phyloP scores from a whole-genome alignment of 2,329 filamentous ascomycete genomes.

The Cryphonectria naterciae region DNA sequence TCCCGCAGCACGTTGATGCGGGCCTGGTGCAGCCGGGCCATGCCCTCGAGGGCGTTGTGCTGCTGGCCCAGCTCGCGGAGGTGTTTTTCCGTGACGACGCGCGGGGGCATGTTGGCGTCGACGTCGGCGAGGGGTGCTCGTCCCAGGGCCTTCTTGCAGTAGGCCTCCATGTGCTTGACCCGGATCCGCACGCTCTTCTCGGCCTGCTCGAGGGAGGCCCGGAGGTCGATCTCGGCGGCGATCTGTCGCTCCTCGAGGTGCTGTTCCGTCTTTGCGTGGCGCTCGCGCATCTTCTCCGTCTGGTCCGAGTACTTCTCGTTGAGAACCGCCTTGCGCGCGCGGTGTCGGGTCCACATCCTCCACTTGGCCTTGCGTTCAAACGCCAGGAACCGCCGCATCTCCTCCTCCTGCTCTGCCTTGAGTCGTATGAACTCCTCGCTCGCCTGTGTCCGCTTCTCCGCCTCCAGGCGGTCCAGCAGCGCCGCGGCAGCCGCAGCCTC shows the following conservation, averaged over 20 bases:
- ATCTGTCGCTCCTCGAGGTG: constrained; percentile 66
- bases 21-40: constrained; percentile 61
- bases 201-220: constrained; percentile 57
- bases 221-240: constrained; percentile 64
- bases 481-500: constrained; percentile 49
- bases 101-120: constrained; percentile 45
- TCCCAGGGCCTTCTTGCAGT: constrained; percentile 61
- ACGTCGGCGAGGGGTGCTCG: constrained; percentile 38
- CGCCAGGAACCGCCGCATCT: constrained; percentile 55
- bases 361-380: constrained; percentile 55
- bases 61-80: constrained; percentile 63
- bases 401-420: constrained; percentile 49
- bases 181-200: constrained; percentile 61
- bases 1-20: constrained; percentile 70
- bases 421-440: constrained; percentile 51
- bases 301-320: constrained; percentile 53
- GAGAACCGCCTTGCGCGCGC: constrained; percentile 50
- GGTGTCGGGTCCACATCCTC: constrained; percentile 56
- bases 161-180: constrained; percentile 69
- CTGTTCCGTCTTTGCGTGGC: constrained; percentile 55
- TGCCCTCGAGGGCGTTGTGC: constrained; percentile 62
- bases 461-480: constrained; percentile 47
- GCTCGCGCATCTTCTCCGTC: constrained; percentile 57
- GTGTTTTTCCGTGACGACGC: constrained; percentile 63
- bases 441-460: constrained; percentile 50